These are phyloP conservation scores for Echria macrotheca DNA, from an alignment of 495 filamentous ascomycete species.

Conservation along the genomic window DNA sequence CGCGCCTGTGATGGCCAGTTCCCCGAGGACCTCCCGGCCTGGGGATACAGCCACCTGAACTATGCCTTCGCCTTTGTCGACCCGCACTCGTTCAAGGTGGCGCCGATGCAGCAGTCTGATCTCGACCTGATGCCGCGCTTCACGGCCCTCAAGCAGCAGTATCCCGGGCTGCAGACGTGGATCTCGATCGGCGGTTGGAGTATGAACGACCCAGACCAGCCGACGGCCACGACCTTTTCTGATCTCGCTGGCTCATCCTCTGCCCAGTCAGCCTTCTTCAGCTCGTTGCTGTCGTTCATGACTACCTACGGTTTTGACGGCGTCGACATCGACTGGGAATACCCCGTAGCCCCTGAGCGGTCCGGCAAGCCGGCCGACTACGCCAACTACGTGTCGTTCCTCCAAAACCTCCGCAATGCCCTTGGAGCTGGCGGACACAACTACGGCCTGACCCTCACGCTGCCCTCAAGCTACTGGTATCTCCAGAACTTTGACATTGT, in stretches of 20 bases:
- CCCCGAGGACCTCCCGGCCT: conserved; percentile 6
- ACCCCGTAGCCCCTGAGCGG: conserved; percentile 41
- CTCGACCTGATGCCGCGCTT: conserved; percentile 8
- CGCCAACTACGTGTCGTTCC: conserved; percentile 37
- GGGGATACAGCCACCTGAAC: conserved; percentile 20
- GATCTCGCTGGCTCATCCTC: conserved; percentile 2
- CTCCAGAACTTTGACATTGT: conserved; percentile 45
- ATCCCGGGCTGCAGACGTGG: conserved; percentile 29
- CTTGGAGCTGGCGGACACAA: conserved; percentile 20
- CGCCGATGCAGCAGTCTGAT: conserved; percentile 9
- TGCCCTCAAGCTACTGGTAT: conserved; percentile 50
- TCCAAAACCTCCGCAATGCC: conserved; percentile 27
- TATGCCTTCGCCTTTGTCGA: conserved; percentile 18
- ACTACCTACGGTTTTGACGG: conserved; percentile 45
- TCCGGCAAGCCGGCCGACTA: conserved; percentile 37
- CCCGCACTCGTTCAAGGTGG: conserved; percentile 10
- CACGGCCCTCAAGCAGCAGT: conserved; percentile 31
- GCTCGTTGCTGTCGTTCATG: conserved; percentile 40
- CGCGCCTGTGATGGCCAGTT: not conserved
- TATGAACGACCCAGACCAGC: conserved; percentile 35
- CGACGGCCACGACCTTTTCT: conserved; percentile 25
- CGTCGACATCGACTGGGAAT: conserved; percentile 48
- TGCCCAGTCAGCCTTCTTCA: conserved; percentile 36
- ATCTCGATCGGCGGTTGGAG: conserved; percentile 45
- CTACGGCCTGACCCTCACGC: conserved; percentile 39